Percentiles rank a stretch among this genome's conserved stretches.
phyloP scores from a whole-genome alignment of 805 yeast species.

The Vanderwaltozyma verrucispora region DNA sequence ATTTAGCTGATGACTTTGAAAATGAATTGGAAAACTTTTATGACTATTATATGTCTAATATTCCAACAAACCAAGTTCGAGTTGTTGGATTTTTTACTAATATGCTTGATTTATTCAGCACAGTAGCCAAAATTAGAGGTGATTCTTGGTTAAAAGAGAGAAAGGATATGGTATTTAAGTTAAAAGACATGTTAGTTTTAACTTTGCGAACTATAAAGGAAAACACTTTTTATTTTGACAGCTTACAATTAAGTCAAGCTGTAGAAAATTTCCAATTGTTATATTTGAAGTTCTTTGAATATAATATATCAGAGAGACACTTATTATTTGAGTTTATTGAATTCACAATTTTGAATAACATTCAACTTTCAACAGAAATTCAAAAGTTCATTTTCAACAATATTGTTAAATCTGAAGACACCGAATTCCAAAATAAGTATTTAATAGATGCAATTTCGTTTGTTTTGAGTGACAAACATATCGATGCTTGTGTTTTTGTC shows the following conservation, averaged over 20 bases:
- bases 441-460: conserved; percentile 43
- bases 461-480: conserved; percentile 36
- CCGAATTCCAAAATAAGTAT: conserved; percentile 37
- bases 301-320: conserved; percentile 26
- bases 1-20: conserved; percentile 47
- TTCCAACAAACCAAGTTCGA: conserved; percentile 25
- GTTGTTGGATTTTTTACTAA: conserved; percentile 48
- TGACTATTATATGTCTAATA: conserved; percentile 39
- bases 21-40: conserved; percentile 41
- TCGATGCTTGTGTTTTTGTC: conserved; percentile 51
- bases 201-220: conserved; percentile 19
- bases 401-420: conserved; percentile 43
- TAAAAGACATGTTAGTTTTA: conserved; percentile 20
- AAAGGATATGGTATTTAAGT: conserved; percentile 20
- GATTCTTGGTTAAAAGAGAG: conserved; percentile 50
- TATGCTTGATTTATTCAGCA: conserved; percentile 50
- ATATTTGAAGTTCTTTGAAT: conserved; percentile 31
- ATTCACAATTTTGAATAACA: conserved; percentile 20
- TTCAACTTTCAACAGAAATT: conserved; percentile 31
- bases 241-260: conserved; percentile 64
- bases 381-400: conserved; percentile 48
- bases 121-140: conserved; percentile 41
- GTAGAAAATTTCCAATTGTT: conserved; percentile 48
- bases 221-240: conserved; percentile 29
- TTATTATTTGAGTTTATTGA: conserved; percentile 34